These are phyloP conservation scores for Nymphaea thermarum DNA, from an alignment of 164 flowering plant genomes.

Conservation along the genomic window DNA sequence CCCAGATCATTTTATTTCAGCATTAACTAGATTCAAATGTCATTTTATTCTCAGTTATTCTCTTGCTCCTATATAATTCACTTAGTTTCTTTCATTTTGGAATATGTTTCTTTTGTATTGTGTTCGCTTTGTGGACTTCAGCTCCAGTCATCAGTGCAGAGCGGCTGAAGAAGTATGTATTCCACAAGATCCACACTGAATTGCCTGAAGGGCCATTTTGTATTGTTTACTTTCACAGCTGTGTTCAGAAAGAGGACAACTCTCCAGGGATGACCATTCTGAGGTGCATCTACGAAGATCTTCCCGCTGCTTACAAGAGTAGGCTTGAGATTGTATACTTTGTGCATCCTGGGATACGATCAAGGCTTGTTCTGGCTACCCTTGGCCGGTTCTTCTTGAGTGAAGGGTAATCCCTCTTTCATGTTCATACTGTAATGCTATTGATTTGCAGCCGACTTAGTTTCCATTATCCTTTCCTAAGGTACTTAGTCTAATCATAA, in stretches of 20 bases:
- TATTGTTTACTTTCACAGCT: conserved; percentile 76
- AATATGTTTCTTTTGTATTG: not conserved
- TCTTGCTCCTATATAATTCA: too few relatives aligned
- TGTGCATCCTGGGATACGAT: conserved; percentile 84
- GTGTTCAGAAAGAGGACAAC: conserved; percentile 82
- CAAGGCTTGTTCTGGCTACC: conserved; percentile 73
- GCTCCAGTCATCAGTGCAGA: conserved; percentile 73
- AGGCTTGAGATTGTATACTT: conserved; percentile 81
- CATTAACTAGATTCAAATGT: too few relatives aligned
- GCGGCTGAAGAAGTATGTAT: conserved; percentile 67
- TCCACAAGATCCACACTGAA: conserved; percentile 53
- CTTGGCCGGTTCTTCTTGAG: conserved; percentile 80
- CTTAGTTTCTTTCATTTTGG: not conserved
- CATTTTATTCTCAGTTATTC: too few relatives aligned
- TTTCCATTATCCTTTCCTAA: too few relatives aligned
- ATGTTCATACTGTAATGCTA: not conserved
- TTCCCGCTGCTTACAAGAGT: conserved; percentile 53
- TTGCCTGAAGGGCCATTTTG: conserved; percentile 77
- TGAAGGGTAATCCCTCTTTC: conserved; percentile 60
- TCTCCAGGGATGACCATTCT: conserved; percentile 75
- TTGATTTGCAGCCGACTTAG: too few relatives aligned
- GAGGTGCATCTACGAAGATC: conserved; percentile 95
- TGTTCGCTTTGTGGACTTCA: conserved; percentile 13
- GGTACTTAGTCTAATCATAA: not conserved
- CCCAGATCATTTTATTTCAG: too few relatives aligned